phyloP scores from a whole-genome alignment of 495 filamentous ascomycete genomes.

The Aspergillus biplanus region DNA sequence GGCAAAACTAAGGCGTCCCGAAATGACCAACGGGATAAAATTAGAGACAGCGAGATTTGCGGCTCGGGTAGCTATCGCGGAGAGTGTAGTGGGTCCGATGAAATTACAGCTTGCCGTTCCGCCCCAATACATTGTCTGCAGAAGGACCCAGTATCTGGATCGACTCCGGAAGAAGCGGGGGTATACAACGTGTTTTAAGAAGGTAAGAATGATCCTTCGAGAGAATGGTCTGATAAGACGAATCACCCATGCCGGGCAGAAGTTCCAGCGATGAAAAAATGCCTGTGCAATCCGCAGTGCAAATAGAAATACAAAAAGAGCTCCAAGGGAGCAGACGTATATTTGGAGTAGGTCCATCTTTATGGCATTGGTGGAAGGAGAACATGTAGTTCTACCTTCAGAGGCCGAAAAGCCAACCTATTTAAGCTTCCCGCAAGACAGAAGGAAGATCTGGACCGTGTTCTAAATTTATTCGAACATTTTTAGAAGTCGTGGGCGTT shows the following conservation, averaged over 20 bases:
- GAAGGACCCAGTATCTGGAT: constrained; percentile 17
- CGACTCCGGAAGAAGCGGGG: constrained; percentile 12
- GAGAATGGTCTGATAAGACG: constrained; percentile 1
- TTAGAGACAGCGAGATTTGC: constrained; percentile 19
- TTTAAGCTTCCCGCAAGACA: too few species aligned
- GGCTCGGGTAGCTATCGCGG: constrained; percentile 10
- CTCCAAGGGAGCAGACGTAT: background rate
- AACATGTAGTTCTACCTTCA: too few species aligned
- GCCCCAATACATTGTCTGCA: constrained; percentile 16
- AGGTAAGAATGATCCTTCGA: constrained; percentile 9
- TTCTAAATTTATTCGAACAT: too few species aligned
- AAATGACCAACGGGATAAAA: constrained; percentile 15
- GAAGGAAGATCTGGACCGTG: too few species aligned
- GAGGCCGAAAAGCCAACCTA: too few species aligned
- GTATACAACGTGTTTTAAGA: constrained; percentile 13
- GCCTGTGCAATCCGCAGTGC: background rate
- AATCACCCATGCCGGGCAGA: background rate
- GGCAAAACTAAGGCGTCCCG: constrained; percentile 7
- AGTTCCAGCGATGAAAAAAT: background rate
- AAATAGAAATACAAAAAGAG: background rate
- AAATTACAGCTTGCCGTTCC: constrained; percentile 11
- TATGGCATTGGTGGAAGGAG: too few species aligned
- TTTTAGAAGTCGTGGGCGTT: too few species aligned
- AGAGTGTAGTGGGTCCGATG: constrained; percentile 8
- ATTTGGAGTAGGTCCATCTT: background rate